Evolutionary conservation across 2,329 filamentous ascomycete genomes (phyloP).

Genomic region (Clathrospora elynae): DNA sequence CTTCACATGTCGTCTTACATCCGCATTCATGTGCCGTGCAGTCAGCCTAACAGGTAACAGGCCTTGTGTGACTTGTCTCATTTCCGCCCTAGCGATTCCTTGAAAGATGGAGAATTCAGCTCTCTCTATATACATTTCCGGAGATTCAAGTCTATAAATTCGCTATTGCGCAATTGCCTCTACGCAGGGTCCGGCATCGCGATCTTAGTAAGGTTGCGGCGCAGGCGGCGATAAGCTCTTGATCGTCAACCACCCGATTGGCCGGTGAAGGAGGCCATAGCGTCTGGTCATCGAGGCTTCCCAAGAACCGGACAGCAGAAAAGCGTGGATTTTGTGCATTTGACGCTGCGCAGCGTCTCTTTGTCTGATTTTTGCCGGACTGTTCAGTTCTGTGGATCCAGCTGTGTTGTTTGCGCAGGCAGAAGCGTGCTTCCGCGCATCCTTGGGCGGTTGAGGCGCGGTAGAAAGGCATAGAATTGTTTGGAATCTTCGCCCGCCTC

Average conservation of each 20-base stretch:
- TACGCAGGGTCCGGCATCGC: too few species aligned
- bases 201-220: too few species aligned
- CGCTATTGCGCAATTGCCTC: too few species aligned
- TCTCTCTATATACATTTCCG: too few species aligned
- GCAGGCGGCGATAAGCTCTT: slow-evolving; percentile 14
- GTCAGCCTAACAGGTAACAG: too few species aligned
- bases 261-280: slow-evolving; percentile 1
- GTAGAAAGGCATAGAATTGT: slow-evolving; percentile 44
- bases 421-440: slow-evolving; percentile 2
- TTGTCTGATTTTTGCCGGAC: neutral
- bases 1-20: too few species aligned
- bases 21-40: too few species aligned
- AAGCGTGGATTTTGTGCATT: neutral
- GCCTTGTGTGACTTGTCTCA: too few species aligned
- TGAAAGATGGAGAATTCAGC: too few species aligned
- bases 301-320: slow-evolving; percentile 6
- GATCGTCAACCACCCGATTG: slow-evolving; percentile 11
- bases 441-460: slow-evolving; percentile 35
- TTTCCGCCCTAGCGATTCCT: too few species aligned
- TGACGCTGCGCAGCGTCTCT: neutral
- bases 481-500: slow-evolving; percentile 45
- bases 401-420: slow-evolving; percentile 8
- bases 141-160: too few species aligned
- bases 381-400: neutral
- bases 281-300: slow-evolving; percentile 11